Base-by-base conservation (phyloP, 441 rosid genomes). In the Rhodomyrtus psidioides region DNA sequence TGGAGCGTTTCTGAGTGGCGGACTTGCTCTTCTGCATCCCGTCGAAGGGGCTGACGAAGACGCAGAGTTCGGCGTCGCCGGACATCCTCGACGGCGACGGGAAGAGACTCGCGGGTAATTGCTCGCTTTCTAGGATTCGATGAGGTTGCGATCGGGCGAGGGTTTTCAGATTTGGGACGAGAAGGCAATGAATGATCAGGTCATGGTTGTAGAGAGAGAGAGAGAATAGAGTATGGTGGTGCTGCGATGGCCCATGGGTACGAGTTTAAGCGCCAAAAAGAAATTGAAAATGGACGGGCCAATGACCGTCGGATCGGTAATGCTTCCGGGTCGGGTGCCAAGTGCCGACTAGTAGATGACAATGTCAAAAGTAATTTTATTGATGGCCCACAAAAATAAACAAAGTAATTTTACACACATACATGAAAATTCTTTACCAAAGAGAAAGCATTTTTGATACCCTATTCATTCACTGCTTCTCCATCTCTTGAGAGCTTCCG, bases 1-100 rank as follows among this genome's bases (percentile, higher is more conserved):
- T 94, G 83, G 97, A 92, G 3, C 97, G 95, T 88, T 96, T 97
- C 90, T 89, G 90, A 53, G 95, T 88, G 3, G 95, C 84, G 30
- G 91, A 85, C 87, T 90, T 93, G 90, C 91, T 93, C 59, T 91
- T 97, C 87, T 92, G 98, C 84, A 92, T 93, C 96, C 99, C 94
- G 86, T 92, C 93, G 92, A 97, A 94, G 28, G 95, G 94, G 86
- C 98, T 91, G 81, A 91, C 95, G 83, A 97, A 42, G 16, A 96
- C 96, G 85, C 93, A 92, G 88, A 93, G 91, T 86, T 94, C 93
- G 15, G 94, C 88, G 59, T 93, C 92, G 82, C 88, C 95, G 26
- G 92, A 91, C 97, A 88, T 92, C 49, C 85, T 76, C 75, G 46
- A 34, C 49, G 26, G 46, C 76, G 46, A 21, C 76, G n/a, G 39